Conservation (phyloP, 179 eudicot genomes). For the Actinidia chinensis region DNA sequence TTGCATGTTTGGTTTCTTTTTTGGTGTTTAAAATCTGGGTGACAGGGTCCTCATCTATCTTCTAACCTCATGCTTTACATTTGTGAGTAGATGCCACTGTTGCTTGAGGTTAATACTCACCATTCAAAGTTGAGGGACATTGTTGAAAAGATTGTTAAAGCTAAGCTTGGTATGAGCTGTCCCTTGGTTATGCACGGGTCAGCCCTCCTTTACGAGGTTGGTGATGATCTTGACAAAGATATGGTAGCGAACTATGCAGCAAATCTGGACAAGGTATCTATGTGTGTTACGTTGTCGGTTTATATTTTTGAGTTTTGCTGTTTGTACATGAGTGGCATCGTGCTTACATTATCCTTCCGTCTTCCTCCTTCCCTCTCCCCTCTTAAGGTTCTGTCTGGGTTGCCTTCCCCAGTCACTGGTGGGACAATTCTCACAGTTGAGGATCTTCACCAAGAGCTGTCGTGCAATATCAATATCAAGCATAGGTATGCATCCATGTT, state of each 20-base stretch:
- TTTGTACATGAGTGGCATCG: background rate
- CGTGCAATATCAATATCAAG: conserved; percentile 82
- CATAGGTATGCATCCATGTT: conserved; percentile 57
- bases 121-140: conserved; percentile 77
- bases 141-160: conserved; percentile 77
- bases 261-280: conserved; percentile 87
- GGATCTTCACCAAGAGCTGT: conserved; percentile 85
- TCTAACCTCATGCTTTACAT: conserved; percentile 20
- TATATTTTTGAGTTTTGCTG: background rate
- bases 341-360: background rate
- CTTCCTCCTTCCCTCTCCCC: conserved; percentile 18
- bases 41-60: background rate
- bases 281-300: background rate
- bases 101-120: conserved; percentile 77
- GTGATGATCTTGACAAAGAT: conserved; percentile 92
- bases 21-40: too few species aligned
- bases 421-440: conserved; percentile 78
- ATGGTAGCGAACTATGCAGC: conserved; percentile 74
- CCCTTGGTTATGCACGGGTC: conserved; percentile 77
- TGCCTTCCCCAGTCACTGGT: conserved; percentile 78
- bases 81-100: conserved; percentile 64
- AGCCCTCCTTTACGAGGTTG: conserved; percentile 83
- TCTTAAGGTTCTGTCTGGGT: conserved; percentile 81
- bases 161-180: conserved; percentile 83
- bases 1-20: background rate